Evolutionary conservation across 352 stramenopile species (phyloP), one percentile per base, ranked within the genome.

Genomic region (Lagenidium giganteum): DNA sequence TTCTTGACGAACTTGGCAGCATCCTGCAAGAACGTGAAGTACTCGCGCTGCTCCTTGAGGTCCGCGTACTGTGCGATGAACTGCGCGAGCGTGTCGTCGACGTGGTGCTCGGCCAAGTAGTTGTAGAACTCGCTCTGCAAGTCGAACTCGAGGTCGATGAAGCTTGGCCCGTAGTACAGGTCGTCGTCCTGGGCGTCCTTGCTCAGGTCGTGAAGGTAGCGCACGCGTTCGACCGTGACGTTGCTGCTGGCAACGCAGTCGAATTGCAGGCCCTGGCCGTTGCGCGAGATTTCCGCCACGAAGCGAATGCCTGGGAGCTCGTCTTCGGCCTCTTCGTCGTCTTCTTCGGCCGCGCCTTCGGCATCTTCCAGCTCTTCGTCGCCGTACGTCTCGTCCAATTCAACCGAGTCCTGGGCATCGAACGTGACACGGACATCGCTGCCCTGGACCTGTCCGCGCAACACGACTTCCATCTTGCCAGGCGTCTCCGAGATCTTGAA

Each of bases 31-130:
- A 93, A 93, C 13, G 63, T 48, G 44, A 90, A 50, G 51, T 90
- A 93, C 62, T 93, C 75, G 61, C 77, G 74, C 59, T 93, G 80
- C 64, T 93, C 77, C 62, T 93, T 93, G 29, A 89, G 56, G 54
- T 93, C 80, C 25, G 77, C 69, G 47, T 76, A 93, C 58, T 89
- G 69, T 47, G 71, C 78, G 50, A 93, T 89, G 54, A 93, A 90
- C 63, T 85, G 68, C n/a, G 77, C 77, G 33, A 93, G 51, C 22
- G 87, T 72, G 64, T 93, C 78, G 61, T 93, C 75, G 36, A 93
- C 75, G 58, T 87, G 70, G 53, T 70, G 77, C 22, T 82, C 70
- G 13, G 70, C 69, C 35, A 93, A 54, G 64, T 90, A 93, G 38
- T 64, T 47, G 70, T 88, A 87, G 42, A 93, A 74, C 36, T 79